Conservation (phyloP, 768 basidiomycete genomes). For the Psilocybe tampanensis region DNA sequence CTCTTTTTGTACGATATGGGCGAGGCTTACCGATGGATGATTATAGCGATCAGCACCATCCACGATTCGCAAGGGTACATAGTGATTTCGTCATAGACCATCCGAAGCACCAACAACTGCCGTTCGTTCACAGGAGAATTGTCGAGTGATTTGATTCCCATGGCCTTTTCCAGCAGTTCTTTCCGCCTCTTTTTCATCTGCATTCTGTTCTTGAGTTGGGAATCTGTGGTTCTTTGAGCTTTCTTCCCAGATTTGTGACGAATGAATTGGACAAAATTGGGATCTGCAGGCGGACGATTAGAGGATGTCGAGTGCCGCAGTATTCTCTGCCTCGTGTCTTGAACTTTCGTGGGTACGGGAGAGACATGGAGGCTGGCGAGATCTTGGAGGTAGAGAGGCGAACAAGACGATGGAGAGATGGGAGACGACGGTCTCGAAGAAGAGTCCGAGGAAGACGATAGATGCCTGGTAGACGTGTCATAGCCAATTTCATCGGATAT, state of each 20-base stretch:
- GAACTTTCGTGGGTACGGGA: conserved; percentile 21
- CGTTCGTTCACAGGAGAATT: conserved; percentile 60
- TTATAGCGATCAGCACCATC: conserved; percentile 59
- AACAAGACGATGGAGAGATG: conserved; percentile 10
- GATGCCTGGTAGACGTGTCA: conserved; percentile 16
- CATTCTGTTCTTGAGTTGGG: conserved; percentile 29
- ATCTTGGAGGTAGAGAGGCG: conserved; percentile 20
- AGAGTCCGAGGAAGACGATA: conserved; percentile 17
- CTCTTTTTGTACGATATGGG: neutral
- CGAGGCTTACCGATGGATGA: conserved; percentile 51
- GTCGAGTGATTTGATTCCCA: conserved; percentile 44
- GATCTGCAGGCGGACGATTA: conserved; percentile 24
- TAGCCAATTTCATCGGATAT: conserved; percentile 26
- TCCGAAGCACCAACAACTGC: conserved; percentile 59
- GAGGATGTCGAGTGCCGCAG: conserved; percentile 33
- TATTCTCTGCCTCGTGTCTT: conserved; percentile 22
- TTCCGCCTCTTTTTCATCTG: conserved; percentile 35
- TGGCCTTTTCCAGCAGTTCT: conserved; percentile 37
- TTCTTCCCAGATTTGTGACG: conserved; percentile 28
- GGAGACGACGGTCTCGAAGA: conserved; percentile 22
- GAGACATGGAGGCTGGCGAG: conserved; percentile 29
- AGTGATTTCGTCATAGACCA: conserved; percentile 68
- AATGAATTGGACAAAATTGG: conserved; percentile 27
- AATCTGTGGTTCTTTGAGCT: conserved; percentile 24
- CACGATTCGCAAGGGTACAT: conserved; percentile 66